phyloP scores from a whole-genome alignment of 345 rosid genomes.

The Arabidopsis thaliana region TAIR10.1 NC_003076.8:4381001-4381500 shows the following conservation, averaged over 20 bases:
- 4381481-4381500: conserved; percentile 53
- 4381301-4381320: conserved; percentile 57
- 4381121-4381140: conserved; percentile 63
- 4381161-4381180: conserved; percentile 40
- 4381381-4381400: conserved; percentile 50
- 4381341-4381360: conserved; percentile 75
- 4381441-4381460: conserved; percentile 72
- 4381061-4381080: conserved; percentile 77
- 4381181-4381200: conserved; percentile 77
- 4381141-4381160: conserved; percentile 64
- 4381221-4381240: conserved; percentile 95
- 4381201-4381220: conserved; percentile 46
- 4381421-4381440: conserved; percentile 42
- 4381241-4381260: conserved; percentile 56
- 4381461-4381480: conserved; percentile 79
- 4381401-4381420: conserved; percentile 35
- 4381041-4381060: conserved; percentile 60
- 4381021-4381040: conserved; percentile 68
- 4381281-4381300: conserved; percentile 61
- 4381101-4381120: conserved; percentile 81
- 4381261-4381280: conserved; percentile 69
- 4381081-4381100: conserved; percentile 76
- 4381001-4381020: conserved; percentile 77
- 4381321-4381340: conserved; percentile 71
- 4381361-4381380: conserved; percentile 54